Percentiles rank a stretch among this genome's conserved stretches.
Conservation (phyloP, 495 filamentous ascomycete genomes). For the Penicillium angulare region DNA sequence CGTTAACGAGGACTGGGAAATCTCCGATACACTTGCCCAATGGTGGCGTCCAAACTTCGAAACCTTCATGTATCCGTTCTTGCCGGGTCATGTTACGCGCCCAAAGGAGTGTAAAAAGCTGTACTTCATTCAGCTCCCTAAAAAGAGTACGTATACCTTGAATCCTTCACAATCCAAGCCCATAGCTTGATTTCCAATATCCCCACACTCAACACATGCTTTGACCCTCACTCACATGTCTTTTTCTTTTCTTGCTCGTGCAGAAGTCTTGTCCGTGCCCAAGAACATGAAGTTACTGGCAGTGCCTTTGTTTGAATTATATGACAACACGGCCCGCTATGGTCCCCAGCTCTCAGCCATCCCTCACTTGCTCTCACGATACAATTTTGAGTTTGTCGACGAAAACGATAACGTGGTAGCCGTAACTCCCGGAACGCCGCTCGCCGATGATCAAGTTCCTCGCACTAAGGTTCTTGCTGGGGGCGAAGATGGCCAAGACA, state of each 20-base stretch:
- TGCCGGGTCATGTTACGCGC: slow-evolving; percentile 89
- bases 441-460: slow-evolving; percentile 44
- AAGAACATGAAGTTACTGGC: slow-evolving; percentile 99
- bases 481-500: slow-evolving; percentile 49
- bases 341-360: slow-evolving; percentile 95
- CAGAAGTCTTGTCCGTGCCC: slow-evolving; percentile 95
- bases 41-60: slow-evolving; percentile 99
- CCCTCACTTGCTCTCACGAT: slow-evolving; percentile 86
- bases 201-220: too few relatives aligned
- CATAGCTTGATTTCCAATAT: too few relatives aligned
- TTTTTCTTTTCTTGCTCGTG: slow-evolving; percentile 6
- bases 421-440: slow-evolving; percentile 68
- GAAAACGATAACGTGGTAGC: slow-evolving; percentile 87
- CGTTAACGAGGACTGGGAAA: slow-evolving; percentile 85
- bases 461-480: slow-evolving; percentile 76
- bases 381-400: slow-evolving; percentile 98
- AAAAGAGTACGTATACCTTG: slow-evolving; percentile 66
- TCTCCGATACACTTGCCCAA: slow-evolving; percentile 90
- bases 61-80: slow-evolving; percentile 99
- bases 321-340: slow-evolving; percentile 93
- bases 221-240: not conserved
- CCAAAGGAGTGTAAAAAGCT: slow-evolving; percentile 99
- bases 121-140: slow-evolving; percentile 91
- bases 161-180: too few relatives aligned
- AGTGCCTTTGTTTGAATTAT: slow-evolving; percentile 94